phyloP scores from a whole-genome alignment of 2,329 filamentous ascomycete species.

The Alternaria gansuensis region DNA sequence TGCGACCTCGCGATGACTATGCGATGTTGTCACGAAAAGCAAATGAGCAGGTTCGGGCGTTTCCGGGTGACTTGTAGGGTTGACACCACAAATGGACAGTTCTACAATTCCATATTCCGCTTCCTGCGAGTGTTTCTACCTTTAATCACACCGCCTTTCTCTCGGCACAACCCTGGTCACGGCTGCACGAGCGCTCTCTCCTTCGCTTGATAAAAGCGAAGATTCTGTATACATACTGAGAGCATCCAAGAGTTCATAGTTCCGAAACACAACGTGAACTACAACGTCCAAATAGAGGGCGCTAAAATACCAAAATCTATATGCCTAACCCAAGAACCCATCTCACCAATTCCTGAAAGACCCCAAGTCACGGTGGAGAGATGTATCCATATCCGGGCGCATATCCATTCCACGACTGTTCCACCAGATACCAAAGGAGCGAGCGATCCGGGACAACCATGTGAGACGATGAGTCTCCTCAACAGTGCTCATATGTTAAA shows the following conservation, averaged over 20 bases:
- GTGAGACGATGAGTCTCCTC: constrained; percentile 37
- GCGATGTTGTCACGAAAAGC: constrained; percentile 1
- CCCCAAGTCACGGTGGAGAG: constrained; percentile 10
- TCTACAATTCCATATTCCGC: not conserved
- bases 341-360: not conserved
- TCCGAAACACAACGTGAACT: no score
- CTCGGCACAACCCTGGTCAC: not conserved
- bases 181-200: not conserved
- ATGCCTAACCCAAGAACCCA: not conserved
- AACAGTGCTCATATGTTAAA: constrained; percentile 39
- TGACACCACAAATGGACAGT: constrained; percentile 15
- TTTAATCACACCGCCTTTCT: not conserved
- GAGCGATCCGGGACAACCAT: constrained; percentile 32
- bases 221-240: not conserved
- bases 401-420: constrained; percentile 8
- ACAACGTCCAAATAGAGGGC: not conserved
- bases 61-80: constrained; percentile 4
- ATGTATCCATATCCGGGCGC: not conserved
- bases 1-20: not conserved
- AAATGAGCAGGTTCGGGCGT: constrained; percentile 10
- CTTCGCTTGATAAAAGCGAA: not conserved
- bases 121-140: not conserved
- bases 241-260: not conserved
- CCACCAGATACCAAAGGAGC: constrained; percentile 14
- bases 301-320: not conserved